Conservation (phyloP, 179 eudicot genomes). For the Camellia oleifera region DNA sequence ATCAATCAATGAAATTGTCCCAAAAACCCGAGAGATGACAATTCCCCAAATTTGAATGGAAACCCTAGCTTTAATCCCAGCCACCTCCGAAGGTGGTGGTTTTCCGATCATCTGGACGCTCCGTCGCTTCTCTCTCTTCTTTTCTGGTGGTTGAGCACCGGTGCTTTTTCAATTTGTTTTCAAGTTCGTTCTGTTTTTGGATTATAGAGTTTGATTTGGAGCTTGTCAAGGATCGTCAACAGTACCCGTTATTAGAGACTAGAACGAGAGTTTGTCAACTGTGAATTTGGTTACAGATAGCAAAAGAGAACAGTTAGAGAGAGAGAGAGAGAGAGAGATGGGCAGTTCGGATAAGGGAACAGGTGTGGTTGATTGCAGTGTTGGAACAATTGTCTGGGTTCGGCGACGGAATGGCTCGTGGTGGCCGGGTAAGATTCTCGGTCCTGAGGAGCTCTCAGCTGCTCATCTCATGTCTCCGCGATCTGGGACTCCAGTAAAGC, state of each 20-base stretch:
- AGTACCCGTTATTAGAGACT: not conserved
- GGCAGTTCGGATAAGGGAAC: conserved; percentile 49
- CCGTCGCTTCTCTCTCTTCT: conserved; percentile 41
- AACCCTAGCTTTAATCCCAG: conserved; percentile 38
- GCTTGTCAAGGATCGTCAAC: not conserved
- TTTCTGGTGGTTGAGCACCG: conserved; percentile 46
- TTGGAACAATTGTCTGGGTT: conserved; percentile 93
- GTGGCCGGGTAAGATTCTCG: conserved; percentile 97
- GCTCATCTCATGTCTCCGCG: conserved; percentile 89
- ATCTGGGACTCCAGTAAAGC: conserved; percentile 97
- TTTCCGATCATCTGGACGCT: conserved; percentile 23
- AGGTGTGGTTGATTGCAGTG: conserved; percentile 47
- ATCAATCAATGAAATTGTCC: not conserved
- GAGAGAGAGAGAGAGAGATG: conserved; percentile 36
- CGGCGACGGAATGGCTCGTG: conserved; percentile 93
- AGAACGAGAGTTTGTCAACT: too few relatives aligned
- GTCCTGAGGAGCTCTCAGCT: conserved; percentile 68
- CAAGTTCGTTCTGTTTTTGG: not conserved
- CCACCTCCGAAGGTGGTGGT: conserved; percentile 28
- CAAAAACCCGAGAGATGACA: conserved; percentile 18
- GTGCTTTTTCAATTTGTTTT: not conserved
- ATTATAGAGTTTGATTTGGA: conserved; percentile 6
- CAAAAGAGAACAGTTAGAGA: conserved; percentile 2
- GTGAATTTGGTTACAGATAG: too few relatives aligned
- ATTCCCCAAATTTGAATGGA: conserved; percentile 43